phyloP scores from a whole-genome alignment of 2,329 filamentous ascomycete species.

The Phialophora expanda region DNA sequence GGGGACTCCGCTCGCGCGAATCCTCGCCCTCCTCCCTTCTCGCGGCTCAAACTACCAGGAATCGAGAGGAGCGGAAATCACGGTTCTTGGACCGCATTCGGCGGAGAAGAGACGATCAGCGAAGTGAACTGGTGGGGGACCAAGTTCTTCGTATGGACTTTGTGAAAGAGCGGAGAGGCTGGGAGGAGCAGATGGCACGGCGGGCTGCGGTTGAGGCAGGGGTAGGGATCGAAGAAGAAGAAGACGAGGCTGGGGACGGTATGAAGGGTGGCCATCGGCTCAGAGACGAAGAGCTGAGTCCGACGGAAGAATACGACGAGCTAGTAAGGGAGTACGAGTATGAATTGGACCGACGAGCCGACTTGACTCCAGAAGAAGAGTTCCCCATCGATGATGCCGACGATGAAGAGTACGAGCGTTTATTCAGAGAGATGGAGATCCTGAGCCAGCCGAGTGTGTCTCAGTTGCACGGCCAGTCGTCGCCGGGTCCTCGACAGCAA shows the following conservation, averaged over 20 bases:
- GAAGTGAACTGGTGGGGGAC: conserved; percentile 50
- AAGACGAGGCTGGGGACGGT: conserved; percentile 11
- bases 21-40: conserved; percentile 27
- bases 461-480: too few relatives aligned
- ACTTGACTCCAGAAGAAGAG: conserved; percentile 14
- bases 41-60: conserved; percentile 23
- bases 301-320: conserved; percentile 34
- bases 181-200: conserved; percentile 44
- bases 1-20: conserved; percentile 33
- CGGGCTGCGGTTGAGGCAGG: conserved; percentile 24
- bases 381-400: conserved; percentile 46
- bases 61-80: conserved; percentile 44
- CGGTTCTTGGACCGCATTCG: conserved; percentile 51
- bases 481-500: not conserved
- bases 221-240: conserved; percentile 28
- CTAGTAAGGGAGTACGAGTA: conserved; percentile 29
- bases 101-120: conserved; percentile 45
- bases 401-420: conserved; percentile 64
- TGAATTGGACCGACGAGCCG: not conserved
- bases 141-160: conserved; percentile 52
- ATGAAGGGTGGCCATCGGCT: not conserved
- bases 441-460: conserved; percentile 50
- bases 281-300: conserved; percentile 28
- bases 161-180: conserved; percentile 46
- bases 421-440: conserved; percentile 72